A percentile compares a stretch with the other conserved stretches of the same genome.
These are phyloP conservation scores for Entoloma clypeatum DNA, from an alignment of 1,284 basidiomycete species.

Conservation along the genomic window DNA sequence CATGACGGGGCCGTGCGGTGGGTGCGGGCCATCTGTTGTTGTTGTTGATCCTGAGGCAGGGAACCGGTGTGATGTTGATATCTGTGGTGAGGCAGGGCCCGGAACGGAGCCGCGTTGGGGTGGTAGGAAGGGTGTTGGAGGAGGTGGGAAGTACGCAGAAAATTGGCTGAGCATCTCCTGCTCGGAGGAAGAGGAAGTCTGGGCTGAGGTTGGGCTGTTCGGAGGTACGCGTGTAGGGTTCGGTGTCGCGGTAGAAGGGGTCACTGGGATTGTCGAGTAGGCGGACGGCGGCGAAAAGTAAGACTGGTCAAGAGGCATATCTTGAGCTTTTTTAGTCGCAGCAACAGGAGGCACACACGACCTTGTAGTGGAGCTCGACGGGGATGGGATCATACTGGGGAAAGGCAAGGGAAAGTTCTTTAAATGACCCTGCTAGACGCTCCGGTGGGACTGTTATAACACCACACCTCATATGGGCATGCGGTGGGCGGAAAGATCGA, in stretches of 20 bases:
- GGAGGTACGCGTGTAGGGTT: constrained; percentile 8
- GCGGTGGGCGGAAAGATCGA: neutral
- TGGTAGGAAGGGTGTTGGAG: constrained; percentile 17
- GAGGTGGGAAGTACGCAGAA: constrained; percentile 17
- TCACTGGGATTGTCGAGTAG: constrained; percentile 14
- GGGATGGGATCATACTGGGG: constrained; percentile 11
- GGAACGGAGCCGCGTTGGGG: constrained; percentile 8
- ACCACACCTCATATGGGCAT: constrained; percentile 1
- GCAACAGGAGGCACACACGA: constrained; percentile 10
- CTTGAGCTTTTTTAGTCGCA: constrained; percentile 14
- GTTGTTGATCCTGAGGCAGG: constrained; percentile 9
- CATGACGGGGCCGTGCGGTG: constrained; percentile 38
- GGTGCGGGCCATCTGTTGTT: constrained; percentile 36
- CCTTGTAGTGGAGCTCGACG: constrained; percentile 17
- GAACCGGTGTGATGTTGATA: constrained; percentile 16
- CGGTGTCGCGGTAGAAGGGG: constrained; percentile 9
- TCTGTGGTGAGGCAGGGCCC: constrained; percentile 12
- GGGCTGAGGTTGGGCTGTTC: constrained; percentile 3
- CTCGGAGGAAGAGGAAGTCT: constrained; percentile 5
- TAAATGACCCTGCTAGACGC: neutral
- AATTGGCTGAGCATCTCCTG: constrained; percentile 18
- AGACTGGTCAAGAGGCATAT: constrained; percentile 10
- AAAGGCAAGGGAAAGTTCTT: neutral
- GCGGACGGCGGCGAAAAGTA: constrained; percentile 17
- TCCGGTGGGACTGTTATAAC: neutral